Base-by-base conservation (phyloP, 495 filamentous ascomycete genomes). In the Tuber calosporum region DNA sequence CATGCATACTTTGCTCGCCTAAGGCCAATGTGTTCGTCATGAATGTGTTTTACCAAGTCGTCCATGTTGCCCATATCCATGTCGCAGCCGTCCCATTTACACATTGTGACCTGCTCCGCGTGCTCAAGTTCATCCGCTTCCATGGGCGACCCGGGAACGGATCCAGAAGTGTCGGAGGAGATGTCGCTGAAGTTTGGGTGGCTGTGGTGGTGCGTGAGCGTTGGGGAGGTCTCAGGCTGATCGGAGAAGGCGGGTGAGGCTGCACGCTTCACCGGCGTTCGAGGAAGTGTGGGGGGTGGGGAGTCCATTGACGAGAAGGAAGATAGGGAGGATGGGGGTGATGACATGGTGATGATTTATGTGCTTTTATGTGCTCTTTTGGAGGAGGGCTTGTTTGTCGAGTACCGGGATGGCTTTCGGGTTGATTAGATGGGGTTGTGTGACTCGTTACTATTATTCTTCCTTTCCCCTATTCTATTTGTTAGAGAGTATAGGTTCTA, bases 11-110 rank as follows among this genome's bases (percentile, higher is more conserved):
- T 91, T 77, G 87, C 87, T 68, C 85, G 83, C 69, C 91, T 87
- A 79, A 86, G 89, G 73, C 93, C 93, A 82, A 97, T 95, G 81
- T 99, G 95, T 71, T 92, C 91, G 78, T 92, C 90, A 82, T 98
- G 94, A 69, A 99, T 92, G 83, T 99, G 95, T 75, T 91, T 87
- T 71, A 99, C 96, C 70, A 99, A 83, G 75, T 86, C 89, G 83
- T 99, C 95, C 93, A 98, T 98, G 81, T 98, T 95, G 0, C 89
- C 88, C 77, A 95, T 79, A 79, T 97, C 93, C 91, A 84, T 89
- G 40, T 85, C 84, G 82, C 95, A 99, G 70, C 91, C 92, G 67
- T 93, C 90, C 95, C 95, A 99, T 38, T 87, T 87, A 83, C 95
- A 99, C 41, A 90, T 83, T 4, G 92, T 96, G 71, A 98, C 89